These are phyloP conservation scores for Cinnamomum chago DNA, from an alignment of 164 flowering plant genomes.

Conservation along the genomic window DNA sequence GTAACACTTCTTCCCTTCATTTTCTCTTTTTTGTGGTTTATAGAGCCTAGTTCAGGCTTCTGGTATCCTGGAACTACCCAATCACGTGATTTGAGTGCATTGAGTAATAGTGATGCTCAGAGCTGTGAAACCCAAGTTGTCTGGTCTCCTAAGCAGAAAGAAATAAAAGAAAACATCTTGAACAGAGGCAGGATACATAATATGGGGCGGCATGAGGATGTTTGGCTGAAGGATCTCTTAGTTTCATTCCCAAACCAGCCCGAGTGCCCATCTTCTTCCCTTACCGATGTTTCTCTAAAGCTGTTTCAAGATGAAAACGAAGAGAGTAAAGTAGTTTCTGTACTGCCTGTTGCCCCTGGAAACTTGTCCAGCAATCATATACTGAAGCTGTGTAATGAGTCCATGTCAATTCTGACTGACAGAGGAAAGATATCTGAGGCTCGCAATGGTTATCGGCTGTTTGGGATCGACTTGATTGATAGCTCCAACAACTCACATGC, in stretches of 20 bases:
- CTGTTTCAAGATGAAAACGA: conserved; percentile 34
- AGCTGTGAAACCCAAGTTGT: background rate
- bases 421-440: conserved; percentile 36
- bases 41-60: conserved; percentile 41
- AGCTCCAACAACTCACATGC: conserved; percentile 15
- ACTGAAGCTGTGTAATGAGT: conserved; percentile 14
- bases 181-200: conserved; percentile 21
- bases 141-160: conserved; percentile 21
- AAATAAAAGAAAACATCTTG: conserved; percentile 19
- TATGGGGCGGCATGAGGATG: conserved; percentile 23
- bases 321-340: conserved; percentile 40
- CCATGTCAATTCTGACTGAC: conserved; percentile 25
- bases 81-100: conserved; percentile 31
- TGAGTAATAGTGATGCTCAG: background rate
- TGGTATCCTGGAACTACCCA: conserved; percentile 47
- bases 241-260: conserved; percentile 3
- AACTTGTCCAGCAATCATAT: conserved; percentile 25
- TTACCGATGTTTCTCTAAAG: conserved; percentile 30
- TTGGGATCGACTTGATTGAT: conserved; percentile 63
- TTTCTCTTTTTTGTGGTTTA: background rate
- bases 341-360: conserved; percentile 32
- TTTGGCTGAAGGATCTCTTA: conserved; percentile 11
- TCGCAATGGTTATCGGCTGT: conserved; percentile 51
- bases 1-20: background rate
- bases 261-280: conserved; percentile 36